Conservation (phyloP, 2,329 filamentous ascomycete genomes). For the Corniculantispora saksenae region DNA sequence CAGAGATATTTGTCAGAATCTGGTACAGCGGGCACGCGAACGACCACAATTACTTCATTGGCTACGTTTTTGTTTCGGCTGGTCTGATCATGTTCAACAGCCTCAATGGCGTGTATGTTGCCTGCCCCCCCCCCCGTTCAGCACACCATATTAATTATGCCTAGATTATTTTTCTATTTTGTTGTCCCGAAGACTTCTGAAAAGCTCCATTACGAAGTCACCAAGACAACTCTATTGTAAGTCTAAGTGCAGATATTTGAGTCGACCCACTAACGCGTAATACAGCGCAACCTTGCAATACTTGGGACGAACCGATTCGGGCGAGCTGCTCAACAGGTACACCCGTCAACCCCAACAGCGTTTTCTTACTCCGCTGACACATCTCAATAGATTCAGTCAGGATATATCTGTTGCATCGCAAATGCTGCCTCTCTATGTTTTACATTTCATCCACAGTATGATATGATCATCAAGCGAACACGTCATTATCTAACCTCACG, state of each 20-base stretch:
- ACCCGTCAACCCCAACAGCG: neutral
- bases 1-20: constrained; percentile 13
- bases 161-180: neutral
- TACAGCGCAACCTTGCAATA: neutral
- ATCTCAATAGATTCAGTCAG: neutral
- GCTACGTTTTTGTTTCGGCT: neutral
- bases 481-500: neutral
- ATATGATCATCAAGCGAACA: too few species aligned
- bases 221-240: neutral
- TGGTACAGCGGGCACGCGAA: neutral
- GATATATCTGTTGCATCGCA: constrained; percentile 2
- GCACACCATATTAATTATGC: rapidly evolving
- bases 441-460: neutral
- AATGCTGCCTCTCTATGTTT: neutral
- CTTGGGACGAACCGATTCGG: neutral
- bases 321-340: constrained; percentile 1
- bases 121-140: neutral
- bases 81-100: neutral
- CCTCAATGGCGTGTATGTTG: neutral
- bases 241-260: neutral
- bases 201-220: neutral
- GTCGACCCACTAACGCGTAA: neutral
- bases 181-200: neutral
- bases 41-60: constrained; percentile 4
- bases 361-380: neutral